phyloP scores from a whole-genome alignment of 352 stramenopile species.

The Phytophthora citricola region DNA sequence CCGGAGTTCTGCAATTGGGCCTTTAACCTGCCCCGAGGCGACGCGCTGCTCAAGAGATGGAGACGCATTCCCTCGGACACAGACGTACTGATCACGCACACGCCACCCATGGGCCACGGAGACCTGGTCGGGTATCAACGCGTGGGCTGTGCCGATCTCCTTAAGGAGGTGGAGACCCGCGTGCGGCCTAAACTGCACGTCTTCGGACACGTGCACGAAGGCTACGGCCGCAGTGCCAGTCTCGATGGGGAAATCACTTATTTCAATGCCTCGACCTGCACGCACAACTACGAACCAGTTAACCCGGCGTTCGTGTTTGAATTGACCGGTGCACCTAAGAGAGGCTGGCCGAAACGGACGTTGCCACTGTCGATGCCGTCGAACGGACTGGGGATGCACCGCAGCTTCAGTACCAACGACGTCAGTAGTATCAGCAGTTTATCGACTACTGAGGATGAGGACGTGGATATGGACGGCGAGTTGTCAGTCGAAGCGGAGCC shows the following conservation, averaged over 20 bases:
- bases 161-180: constrained; percentile 68
- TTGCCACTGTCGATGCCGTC: background rate
- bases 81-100: constrained; percentile 91
- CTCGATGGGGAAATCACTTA: constrained; percentile 81
- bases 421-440: constrained; percentile 36
- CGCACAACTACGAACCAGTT: constrained; percentile 75
- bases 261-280: constrained; percentile 88
- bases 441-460: constrained; percentile 20
- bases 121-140: constrained; percentile 63
- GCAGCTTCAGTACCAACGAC: constrained; percentile 35
- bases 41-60: constrained; percentile 54
- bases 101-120: constrained; percentile 79
- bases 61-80: constrained; percentile 58
- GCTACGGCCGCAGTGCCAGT: constrained; percentile 71
- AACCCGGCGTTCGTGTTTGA: constrained; percentile 76
- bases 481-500: constrained; percentile 16
- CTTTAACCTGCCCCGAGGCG: constrained; percentile 72
- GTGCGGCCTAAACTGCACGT: constrained; percentile 83
- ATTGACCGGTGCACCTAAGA: constrained; percentile 35
- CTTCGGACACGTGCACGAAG: constrained; percentile 93
- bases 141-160: constrained; percentile 82
- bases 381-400: constrained; percentile 15
- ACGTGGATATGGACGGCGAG: constrained; percentile 20
- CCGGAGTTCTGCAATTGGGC: constrained; percentile 88
- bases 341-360: constrained; percentile 25